A percentile compares a stretch with the other conserved stretches of the same genome.
These are phyloP conservation scores for Tetraselmis striata DNA, from an alignment of 139 green algal species.

Conservation along the genomic window DNA sequence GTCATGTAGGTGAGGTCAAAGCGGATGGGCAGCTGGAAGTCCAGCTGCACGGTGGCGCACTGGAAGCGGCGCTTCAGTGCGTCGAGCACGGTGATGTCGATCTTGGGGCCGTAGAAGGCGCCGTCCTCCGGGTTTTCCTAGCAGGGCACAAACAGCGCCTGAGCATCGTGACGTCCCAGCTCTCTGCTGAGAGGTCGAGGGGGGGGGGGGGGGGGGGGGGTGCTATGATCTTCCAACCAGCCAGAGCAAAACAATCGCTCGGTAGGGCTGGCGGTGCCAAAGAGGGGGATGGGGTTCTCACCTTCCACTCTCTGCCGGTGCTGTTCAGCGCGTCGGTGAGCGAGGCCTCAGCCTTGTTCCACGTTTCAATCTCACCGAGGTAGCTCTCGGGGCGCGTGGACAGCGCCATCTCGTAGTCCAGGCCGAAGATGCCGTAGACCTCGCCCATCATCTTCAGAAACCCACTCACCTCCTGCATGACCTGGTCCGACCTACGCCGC, in stretches of 20 bases:
- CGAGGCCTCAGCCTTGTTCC: constrained; percentile 85
- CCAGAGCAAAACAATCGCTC: no score
- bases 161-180: no score
- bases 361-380: constrained; percentile 83
- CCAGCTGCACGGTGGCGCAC: constrained; percentile 91
- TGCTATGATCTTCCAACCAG: no score
- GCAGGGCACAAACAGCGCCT: no score
- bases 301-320: constrained; percentile 61
- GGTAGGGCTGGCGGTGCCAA: no score
- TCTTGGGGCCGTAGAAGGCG: constrained; percentile 97
- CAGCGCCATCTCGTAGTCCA: constrained; percentile 89
- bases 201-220: no score
- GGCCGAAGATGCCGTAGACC: constrained; percentile 88
- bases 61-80: constrained; percentile 86
- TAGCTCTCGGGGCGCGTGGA: constrained; percentile 85
- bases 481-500: constrained; percentile 24
- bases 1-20: constrained; percentile 45
- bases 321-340: constrained; percentile 77
- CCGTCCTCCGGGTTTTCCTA: constrained; percentile 87
- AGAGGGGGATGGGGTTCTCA: no score
- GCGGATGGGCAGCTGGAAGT: constrained; percentile 98
- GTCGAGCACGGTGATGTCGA: constrained; percentile 93
- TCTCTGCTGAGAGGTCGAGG: no score
- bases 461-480: constrained; percentile 70
- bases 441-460: constrained; percentile 87